A percentile compares a stretch with the other conserved stretches of the same genome.
Evolutionary conservation across 163 green algal species (phyloP).

Genomic region (Scenedesmus sp.): DNA sequence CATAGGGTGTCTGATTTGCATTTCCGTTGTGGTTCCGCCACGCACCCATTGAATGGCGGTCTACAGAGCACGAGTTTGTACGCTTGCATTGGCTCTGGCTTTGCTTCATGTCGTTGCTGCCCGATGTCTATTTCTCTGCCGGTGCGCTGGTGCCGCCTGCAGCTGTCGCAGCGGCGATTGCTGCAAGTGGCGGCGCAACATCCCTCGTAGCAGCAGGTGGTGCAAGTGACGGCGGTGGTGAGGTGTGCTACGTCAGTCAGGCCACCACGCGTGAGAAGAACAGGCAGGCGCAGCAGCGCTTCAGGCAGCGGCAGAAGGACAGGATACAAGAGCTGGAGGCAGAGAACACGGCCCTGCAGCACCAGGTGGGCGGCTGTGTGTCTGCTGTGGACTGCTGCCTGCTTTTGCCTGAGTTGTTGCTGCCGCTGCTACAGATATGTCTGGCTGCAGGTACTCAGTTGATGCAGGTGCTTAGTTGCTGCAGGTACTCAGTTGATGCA

Average conservation of each 20-base stretch:
- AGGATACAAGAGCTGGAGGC: slow-evolving; percentile 49
- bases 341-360: neutral
- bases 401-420: neutral
- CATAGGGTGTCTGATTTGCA: too few species aligned
- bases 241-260: neutral
- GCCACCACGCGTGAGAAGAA: slow-evolving; percentile 75
- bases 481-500: too few species aligned
- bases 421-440: too few species aligned
- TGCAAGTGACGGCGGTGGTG: neutral
- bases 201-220: neutral
- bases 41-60: too few species aligned
- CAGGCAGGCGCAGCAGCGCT: slow-evolving; percentile 74
- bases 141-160: neutral
- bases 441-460: too few species aligned
- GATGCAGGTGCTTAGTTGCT: too few species aligned
- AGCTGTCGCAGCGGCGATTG: neutral
- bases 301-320: slow-evolving; percentile 76
- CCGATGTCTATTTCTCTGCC: too few species aligned
- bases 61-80: too few species aligned
- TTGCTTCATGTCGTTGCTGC: neutral
- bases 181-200: neutral
- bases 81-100: too few species aligned
- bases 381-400: neutral
- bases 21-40: too few species aligned
- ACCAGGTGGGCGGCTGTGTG: neutral